Conservation (phyloP, 495 filamentous ascomycete species). For the Hyaloscypha finlandica region DNA sequence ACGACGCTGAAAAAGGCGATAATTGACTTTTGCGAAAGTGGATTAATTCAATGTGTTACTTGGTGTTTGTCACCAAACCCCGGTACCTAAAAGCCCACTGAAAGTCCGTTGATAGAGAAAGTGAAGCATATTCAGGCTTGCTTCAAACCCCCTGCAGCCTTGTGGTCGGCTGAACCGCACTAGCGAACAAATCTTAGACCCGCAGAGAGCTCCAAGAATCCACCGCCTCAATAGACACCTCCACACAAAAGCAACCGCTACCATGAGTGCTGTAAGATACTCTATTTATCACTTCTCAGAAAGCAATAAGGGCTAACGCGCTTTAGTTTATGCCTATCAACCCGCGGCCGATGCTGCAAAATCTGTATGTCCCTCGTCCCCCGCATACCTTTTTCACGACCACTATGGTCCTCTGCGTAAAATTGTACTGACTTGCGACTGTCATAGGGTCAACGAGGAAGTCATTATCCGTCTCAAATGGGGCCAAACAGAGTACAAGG, state of each 20-base stretch:
- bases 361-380: conserved; percentile 60
- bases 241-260: conserved; percentile 11
- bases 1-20: too few species aligned
- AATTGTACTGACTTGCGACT: neutral
- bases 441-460: conserved; percentile 76
- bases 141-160: neutral
- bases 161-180: neutral
- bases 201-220: conserved; percentile 21
- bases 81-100: neutral
- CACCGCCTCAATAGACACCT: conserved; percentile 5
- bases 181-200: conserved; percentile 2
- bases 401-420: neutral
- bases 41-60: too few species aligned
- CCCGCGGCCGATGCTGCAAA: conserved; percentile 86
- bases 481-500: conserved; percentile 96
- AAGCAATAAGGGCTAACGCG: neutral
- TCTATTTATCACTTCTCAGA: neutral
- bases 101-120: neutral
- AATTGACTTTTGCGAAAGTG: too few species aligned
- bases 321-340: conserved; percentile 80
- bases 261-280: conserved; percentile 31
- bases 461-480: conserved; percentile 94
- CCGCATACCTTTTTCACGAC: neutral
- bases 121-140: neutral
- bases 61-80: too few species aligned